Percentiles rank a stretch among this genome's conserved stretches.
phyloP scores from a whole-genome alignment of 805 yeast species.

The Metschnikowia kofuensis region DNA sequence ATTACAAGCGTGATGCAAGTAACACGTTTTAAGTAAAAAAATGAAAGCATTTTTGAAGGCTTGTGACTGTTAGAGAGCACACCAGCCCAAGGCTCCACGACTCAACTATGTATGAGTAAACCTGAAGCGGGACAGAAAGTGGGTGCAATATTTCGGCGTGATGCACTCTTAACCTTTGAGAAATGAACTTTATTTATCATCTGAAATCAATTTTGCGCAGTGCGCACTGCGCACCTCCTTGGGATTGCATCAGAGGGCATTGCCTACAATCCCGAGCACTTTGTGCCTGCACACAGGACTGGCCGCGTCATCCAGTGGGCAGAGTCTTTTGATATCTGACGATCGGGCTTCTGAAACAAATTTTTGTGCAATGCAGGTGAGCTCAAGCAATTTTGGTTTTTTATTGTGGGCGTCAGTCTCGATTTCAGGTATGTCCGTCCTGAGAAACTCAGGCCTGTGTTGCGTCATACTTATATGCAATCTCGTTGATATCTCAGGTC shows the following conservation, averaged over 20 bases:
- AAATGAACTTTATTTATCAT: too few species aligned
- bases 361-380: background rate
- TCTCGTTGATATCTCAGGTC: too few species aligned
- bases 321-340: background rate
- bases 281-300: background rate
- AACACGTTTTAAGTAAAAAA: too few species aligned
- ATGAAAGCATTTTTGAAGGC: too few species aligned
- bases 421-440: background rate
- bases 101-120: too few species aligned
- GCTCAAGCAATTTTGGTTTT: background rate
- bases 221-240: background rate
- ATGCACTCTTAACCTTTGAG: too few species aligned
- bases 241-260: background rate
- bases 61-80: too few species aligned
- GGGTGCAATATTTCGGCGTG: too few species aligned
- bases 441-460: background rate
- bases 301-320: background rate
- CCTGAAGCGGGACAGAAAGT: too few species aligned
- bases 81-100: too few species aligned
- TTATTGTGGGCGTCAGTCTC: background rate
- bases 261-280: background rate
- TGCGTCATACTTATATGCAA: background rate
- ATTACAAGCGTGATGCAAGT: too few species aligned
- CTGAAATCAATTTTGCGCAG: background rate
- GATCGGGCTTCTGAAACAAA: background rate